A percentile compares a stretch with the other conserved stretches of the same genome.
Conservation (phyloP, 2,329 filamentous ascomycete species). For the Ploettnerulaceae sp. region DNA sequence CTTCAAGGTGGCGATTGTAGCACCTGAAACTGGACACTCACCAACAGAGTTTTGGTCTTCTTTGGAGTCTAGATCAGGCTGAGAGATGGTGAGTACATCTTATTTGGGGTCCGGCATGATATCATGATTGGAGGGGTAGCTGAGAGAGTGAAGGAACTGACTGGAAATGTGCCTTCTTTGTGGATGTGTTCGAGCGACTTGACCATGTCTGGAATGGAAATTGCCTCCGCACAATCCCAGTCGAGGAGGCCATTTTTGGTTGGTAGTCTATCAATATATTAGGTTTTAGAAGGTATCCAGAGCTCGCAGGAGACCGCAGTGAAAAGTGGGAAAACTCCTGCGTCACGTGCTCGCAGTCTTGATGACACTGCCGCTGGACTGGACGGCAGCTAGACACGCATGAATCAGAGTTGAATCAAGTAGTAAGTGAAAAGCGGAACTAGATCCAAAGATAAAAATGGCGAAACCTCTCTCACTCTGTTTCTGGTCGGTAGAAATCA, state of each 20-base stretch:
- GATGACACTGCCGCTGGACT: too few relatives aligned
- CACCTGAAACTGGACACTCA: conserved; percentile 46
- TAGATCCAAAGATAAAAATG: neutral
- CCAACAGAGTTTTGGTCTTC: conserved; percentile 61
- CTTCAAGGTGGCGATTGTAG: conserved; percentile 44
- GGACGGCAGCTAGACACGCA: too few relatives aligned
- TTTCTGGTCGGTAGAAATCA: conserved; percentile 86
- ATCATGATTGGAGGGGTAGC: conserved; percentile 15
- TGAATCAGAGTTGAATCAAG: neutral
- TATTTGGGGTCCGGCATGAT: neutral
- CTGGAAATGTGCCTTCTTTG: conserved; percentile 59
- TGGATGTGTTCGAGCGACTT: conserved; percentile 66
- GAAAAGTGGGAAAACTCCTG: neutral
- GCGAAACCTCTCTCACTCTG: conserved; percentile 47
- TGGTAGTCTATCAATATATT: conserved; percentile 43
- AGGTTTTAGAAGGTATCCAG: neutral
- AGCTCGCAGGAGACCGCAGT: neutral
- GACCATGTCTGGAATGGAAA: conserved; percentile 67
- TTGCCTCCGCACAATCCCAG: conserved; percentile 83
- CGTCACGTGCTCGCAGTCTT: too few relatives aligned
- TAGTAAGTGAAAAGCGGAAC: neutral
- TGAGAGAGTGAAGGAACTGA: conserved; percentile 38
- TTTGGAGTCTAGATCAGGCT: conserved; percentile 49
- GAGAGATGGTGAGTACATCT: conserved; percentile 20
- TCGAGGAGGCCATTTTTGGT: conserved; percentile 62